Evolutionary conservation across 331 rosid genomes (phyloP).

Genomic region (Dryas integrifolia): DNA sequence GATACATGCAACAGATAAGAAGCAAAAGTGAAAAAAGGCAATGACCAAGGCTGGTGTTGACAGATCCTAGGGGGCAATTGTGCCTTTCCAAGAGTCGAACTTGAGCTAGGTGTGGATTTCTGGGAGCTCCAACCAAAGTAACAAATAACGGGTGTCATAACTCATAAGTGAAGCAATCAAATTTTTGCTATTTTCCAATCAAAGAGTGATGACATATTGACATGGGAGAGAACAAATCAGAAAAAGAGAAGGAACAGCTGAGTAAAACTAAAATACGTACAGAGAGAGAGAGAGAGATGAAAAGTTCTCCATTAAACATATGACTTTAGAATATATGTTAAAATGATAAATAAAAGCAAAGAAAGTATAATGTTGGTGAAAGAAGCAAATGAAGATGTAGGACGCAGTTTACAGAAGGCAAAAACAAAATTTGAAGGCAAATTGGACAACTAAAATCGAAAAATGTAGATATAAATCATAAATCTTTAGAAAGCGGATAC

Average conservation of each 20-base stretch:
- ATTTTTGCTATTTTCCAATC: background rate
- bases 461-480: background rate
- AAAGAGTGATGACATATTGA: background rate
- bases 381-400: background rate
- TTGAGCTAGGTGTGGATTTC: background rate
- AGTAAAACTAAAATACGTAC: no score
- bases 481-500: conserved; percentile 34
- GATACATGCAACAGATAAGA: background rate
- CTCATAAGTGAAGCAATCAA: background rate
- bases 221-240: background rate
- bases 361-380: background rate
- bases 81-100: background rate
- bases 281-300: background rate
- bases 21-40: background rate
- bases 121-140: background rate
- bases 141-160: background rate
- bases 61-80: background rate
- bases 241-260: background rate
- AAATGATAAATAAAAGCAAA: background rate
- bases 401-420: background rate
- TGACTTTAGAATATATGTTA: background rate
- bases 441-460: background rate
- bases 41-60: background rate
- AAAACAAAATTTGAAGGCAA: background rate
- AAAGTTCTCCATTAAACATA: background rate